Conservation (phyloP, 306 rosid genomes). For the Phaseolus lunatus region DNA sequence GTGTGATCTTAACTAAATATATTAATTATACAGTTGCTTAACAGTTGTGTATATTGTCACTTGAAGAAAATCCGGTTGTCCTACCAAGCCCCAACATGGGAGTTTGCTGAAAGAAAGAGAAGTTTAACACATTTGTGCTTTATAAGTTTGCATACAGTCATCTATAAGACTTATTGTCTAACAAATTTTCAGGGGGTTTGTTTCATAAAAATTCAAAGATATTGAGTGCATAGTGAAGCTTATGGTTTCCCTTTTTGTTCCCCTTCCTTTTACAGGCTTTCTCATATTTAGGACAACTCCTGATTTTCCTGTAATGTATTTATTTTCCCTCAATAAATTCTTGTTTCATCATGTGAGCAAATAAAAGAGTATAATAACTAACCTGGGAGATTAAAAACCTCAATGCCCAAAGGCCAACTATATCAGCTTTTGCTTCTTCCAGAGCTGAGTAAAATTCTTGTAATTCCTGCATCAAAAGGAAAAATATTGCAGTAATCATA, state of each 20-base stretch:
- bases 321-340: neutral
- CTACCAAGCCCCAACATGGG: neutral
- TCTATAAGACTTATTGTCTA: neutral
- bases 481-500: slow-evolving; percentile 25
- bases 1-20: neutral
- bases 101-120: neutral
- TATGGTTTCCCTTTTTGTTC: neutral
- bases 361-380: slow-evolving; percentile 17
- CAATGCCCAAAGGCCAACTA: slow-evolving; percentile 97
- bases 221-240: slow-evolving; percentile 3
- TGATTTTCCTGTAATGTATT: slow-evolving; percentile 1
- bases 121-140: neutral
- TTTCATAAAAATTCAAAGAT: slow-evolving; percentile 18
- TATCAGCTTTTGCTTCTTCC: slow-evolving; percentile 98
- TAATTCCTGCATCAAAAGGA: slow-evolving; percentile 72
- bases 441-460: slow-evolving; percentile 93
- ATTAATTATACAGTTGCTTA: neutral
- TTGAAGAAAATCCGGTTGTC: neutral
- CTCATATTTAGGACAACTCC: slow-evolving; percentile 5
- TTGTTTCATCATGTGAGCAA: neutral
- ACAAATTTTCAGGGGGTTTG: slow-evolving; percentile 7
- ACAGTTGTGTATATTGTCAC: neutral
- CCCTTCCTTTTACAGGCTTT: slow-evolving; percentile 6
- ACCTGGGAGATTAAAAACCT: slow-evolving; percentile 79
- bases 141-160: slow-evolving; percentile 17